These are phyloP conservation scores for Cercophora newfieldiana DNA, from an alignment of 495 filamentous ascomycete species.

Conservation along the genomic window DNA sequence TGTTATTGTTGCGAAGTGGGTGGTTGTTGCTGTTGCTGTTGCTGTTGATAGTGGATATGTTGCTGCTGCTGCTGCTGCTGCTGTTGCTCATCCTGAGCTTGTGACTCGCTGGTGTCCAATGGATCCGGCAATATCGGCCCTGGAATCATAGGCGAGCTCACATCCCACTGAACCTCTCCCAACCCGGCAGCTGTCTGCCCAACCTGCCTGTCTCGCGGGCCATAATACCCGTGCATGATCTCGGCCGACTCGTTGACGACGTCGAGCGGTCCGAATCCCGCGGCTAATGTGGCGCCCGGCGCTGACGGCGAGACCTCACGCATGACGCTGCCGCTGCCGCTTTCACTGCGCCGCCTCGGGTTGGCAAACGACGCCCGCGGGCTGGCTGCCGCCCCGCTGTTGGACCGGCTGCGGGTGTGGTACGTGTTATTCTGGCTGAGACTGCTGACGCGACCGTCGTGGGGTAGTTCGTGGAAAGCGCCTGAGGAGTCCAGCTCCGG, in stretches of 20 bases:
- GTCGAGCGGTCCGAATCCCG: slow-evolving; percentile 27
- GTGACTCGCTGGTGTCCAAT: too few species aligned
- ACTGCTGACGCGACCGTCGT: slow-evolving; percentile 1
- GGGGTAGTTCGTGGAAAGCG: slow-evolving; percentile 25
- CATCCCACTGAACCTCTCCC: slow-evolving; percentile 14
- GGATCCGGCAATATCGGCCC: neutral
- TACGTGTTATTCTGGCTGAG: slow-evolving; percentile 19
- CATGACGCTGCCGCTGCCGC: slow-evolving; percentile 8
- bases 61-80: neutral
- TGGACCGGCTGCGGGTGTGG: slow-evolving; percentile 19
- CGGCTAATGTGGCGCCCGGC: neutral
- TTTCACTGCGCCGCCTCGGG: slow-evolving; percentile 22
- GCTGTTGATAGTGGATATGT: neutral
- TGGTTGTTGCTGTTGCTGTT: neutral
- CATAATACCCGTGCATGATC: slow-evolving; percentile 39
- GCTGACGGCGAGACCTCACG: slow-evolving; percentile 6
- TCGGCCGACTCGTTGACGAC: slow-evolving; percentile 36
- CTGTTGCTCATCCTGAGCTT: neutral
- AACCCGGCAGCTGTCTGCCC: slow-evolving; percentile 37
- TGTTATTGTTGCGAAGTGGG: too few species aligned
- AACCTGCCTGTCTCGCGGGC: slow-evolving; percentile 27
- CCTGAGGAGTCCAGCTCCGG: slow-evolving; percentile 33
- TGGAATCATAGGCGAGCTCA: slow-evolving; percentile 15
- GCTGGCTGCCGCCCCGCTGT: slow-evolving; percentile 16
- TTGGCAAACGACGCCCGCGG: slow-evolving; percentile 17